Evolutionary conservation across 78 protist genomes (phyloP).

Genomic region (Tieghemostelium lacteum): DNA sequence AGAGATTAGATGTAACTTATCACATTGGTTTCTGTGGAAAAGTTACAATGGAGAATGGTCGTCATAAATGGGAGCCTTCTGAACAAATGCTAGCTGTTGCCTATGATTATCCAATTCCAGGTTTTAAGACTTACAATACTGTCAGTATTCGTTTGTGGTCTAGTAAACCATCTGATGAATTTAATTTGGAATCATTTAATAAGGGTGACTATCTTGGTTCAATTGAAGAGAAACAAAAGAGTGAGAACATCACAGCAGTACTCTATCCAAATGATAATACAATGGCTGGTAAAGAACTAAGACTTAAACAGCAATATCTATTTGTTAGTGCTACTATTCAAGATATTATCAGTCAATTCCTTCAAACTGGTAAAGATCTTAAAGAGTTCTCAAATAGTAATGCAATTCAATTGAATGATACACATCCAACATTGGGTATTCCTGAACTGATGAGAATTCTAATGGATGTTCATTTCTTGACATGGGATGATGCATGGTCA

Average conservation of each 20-base stretch:
- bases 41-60: not conserved
- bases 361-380: conserved; percentile 36
- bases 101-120: conserved; percentile 94
- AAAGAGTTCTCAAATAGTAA: conserved; percentile 50
- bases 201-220: conserved; percentile 93
- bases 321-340: conserved; percentile 94
- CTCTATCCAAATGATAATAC: conserved; percentile 97
- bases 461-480: conserved; percentile 87
- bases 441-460: conserved; percentile 93
- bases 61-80: conserved; percentile 82
- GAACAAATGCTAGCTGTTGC: conserved; percentile 88
- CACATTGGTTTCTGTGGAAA: conserved; percentile 82
- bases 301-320: conserved; percentile 97
- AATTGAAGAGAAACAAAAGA: conserved; percentile 83
- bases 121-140: conserved; percentile 89
- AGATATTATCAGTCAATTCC: conserved; percentile 92
- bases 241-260: conserved; percentile 92
- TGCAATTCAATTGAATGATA: conserved; percentile 97
- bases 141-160: conserved; percentile 95
- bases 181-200: conserved; percentile 91
- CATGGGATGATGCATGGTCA: conserved; percentile 93
- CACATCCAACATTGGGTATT: conserved; percentile 96
- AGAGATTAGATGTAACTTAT: conserved; percentile 81
- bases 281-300: conserved; percentile 93
- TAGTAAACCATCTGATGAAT: conserved; percentile 84